Base-by-base conservation (phyloP, 805 yeast genomes). In the Yamadazyma olivae region DNA sequence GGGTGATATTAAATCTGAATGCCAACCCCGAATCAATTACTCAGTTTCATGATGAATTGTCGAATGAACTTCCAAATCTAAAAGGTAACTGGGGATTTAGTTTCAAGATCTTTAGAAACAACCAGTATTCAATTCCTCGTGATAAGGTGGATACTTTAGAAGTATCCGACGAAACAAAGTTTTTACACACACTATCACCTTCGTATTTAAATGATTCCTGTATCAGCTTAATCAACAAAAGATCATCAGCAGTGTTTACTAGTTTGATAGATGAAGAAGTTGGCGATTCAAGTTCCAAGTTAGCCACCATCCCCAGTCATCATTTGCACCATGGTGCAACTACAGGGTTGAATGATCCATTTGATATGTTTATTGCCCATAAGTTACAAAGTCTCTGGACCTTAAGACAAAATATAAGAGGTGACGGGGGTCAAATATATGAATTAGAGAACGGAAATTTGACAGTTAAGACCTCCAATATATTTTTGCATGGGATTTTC, bases 361-460 rank as follows among this genome's bases (percentile, higher is more conserved):
- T 83, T 48, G 86, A 79, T 33, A 51, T 56, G 24, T 67, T 85
- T 29, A 54, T 81, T 2, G 64, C 64, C 15, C 70, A 70, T 21
- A 81, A 83, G 49, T 56, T 86, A 36, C 83, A 79, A 51, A 75
- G 85, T 44, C 53, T 81, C 33, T 86, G 95, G 95, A 59, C 68
- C 0, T 67, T 75, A 29, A 65, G 86, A 41, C 95, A 86, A 54
- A 65, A 74, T 7, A 71, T 84, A 33, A 74, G 77, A 48, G 93
- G 91, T 1, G 90, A 83, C 41, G 82, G 83, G 7, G 95, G 95
- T 0, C 71, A 72, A 35, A 74, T 76, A 4, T 85, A 81, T 50
- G 74, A 75, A 41, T 50, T 83, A 3, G 72, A 69, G 56, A 56
- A 61, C 31, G 82, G 81, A 12, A 67, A 62, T 26, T 67, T 80